Conservation (phyloP, 257 asterid species). For the Plantago ovata region DNA sequence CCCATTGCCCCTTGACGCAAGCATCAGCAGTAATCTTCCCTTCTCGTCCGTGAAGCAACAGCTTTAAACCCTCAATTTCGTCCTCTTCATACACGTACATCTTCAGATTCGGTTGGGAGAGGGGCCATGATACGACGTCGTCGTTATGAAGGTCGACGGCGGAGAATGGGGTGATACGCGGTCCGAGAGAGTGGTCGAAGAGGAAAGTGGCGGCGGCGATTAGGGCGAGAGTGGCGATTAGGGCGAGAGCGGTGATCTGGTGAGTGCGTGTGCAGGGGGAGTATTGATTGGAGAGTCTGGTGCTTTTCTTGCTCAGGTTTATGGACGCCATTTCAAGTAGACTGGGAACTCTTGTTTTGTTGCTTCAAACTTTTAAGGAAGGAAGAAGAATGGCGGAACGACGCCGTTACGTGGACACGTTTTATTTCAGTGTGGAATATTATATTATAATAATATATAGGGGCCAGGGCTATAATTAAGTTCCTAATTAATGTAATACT, state of each 20-base stretch:
- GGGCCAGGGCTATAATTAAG: too few species aligned
- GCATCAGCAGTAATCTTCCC: constrained; percentile 65
- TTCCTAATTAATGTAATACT: too few species aligned
- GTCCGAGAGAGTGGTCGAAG: constrained; percentile 48
- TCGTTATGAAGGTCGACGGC: too few species aligned
- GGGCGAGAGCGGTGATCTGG: too few species aligned
- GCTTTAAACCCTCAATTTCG: constrained; percentile 73
- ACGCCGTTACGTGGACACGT: too few species aligned
- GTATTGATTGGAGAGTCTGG: constrained; percentile 34
- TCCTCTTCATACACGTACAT: constrained; percentile 82
- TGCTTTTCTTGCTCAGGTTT: constrained; percentile 32
- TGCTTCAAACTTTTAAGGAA: too few species aligned
- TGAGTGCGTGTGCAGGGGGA: constrained; percentile 59
- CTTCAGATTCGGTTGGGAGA: constrained; percentile 40
- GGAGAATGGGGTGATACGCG: constrained; percentile 27
- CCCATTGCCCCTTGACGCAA: constrained; percentile 96
- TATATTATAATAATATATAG: too few species aligned
- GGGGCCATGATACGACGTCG: too few species aligned
- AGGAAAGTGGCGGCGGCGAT: constrained; percentile 68
- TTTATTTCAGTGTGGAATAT: too few species aligned
- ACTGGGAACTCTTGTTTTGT: constrained; percentile 1
- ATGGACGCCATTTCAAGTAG: constrained; percentile 32
- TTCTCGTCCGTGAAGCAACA: constrained; percentile 70
- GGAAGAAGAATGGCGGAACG: too few species aligned
- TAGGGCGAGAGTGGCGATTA: constrained; percentile 70